phyloP scores from a whole-genome alignment of 352 stramenopile species.

The Globisporangium splendens region DNA sequence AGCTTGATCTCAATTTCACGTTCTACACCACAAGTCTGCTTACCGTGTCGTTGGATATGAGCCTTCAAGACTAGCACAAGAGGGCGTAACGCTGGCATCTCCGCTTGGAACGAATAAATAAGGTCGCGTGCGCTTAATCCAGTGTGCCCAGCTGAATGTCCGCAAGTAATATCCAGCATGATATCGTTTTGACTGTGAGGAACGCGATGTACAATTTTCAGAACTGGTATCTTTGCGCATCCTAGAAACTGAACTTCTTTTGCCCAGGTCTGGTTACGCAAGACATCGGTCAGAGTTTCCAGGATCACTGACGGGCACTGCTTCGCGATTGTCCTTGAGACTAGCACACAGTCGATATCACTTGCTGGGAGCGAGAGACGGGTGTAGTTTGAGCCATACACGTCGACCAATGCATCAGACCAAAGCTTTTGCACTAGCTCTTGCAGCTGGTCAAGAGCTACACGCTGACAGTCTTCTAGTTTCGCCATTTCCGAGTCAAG shows the following conservation, averaged over 20 bases:
- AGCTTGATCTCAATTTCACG: neutral
- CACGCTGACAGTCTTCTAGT: slow-evolving; percentile 39
- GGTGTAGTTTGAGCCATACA: slow-evolving; percentile 97
- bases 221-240: slow-evolving; percentile 93
- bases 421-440: slow-evolving; percentile 60
- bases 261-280: slow-evolving; percentile 76
- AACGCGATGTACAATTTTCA: slow-evolving; percentile 86
- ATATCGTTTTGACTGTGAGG: slow-evolving; percentile 35
- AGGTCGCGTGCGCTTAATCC: slow-evolving; percentile 90
- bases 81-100: slow-evolving; percentile 92
- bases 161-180: slow-evolving; percentile 93
- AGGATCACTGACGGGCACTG: slow-evolving; percentile 85
- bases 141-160: slow-evolving; percentile 92
- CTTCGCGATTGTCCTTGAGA: slow-evolving; percentile 76
- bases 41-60: slow-evolving; percentile 62
- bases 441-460: slow-evolving; percentile 46
- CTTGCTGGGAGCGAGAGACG: slow-evolving; percentile 92
- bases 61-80: slow-evolving; percentile 94
- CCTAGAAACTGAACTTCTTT: slow-evolving; percentile 92
- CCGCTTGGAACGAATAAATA: slow-evolving; percentile 87
- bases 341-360: slow-evolving; percentile 96
- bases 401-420: slow-evolving; percentile 89
- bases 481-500: slow-evolving; percentile 41
- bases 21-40: neutral
- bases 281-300: slow-evolving; percentile 80